Percentiles rank a stretch among this genome's conserved stretches.
These are phyloP conservation scores for Penicillium herquei DNA, from an alignment of 495 filamentous ascomycete genomes.

Conservation along the genomic window DNA sequence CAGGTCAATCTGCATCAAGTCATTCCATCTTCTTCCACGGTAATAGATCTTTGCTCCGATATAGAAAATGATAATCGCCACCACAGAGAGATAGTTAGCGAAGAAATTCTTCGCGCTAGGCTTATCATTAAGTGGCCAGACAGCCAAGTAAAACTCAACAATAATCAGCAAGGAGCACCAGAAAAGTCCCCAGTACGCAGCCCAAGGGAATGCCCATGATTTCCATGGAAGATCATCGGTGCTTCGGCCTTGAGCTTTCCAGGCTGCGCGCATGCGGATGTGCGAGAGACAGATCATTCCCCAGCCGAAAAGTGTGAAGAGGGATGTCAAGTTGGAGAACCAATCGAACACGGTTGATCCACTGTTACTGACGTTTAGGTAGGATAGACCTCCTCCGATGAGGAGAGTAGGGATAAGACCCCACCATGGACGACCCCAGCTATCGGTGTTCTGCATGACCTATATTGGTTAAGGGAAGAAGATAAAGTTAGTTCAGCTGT, in stretches of 20 bases:
- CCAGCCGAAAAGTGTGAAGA: constrained; percentile 57
- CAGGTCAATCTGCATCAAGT: constrained; percentile 28
- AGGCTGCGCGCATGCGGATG: constrained; percentile 60
- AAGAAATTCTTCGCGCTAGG: constrained; percentile 26
- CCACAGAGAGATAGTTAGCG: constrained; percentile 26
- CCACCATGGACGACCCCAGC: neutral
- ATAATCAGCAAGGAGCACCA: constrained; percentile 28
- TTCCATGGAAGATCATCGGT: constrained; percentile 68
- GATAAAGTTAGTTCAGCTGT: neutral
- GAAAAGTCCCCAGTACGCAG: constrained; percentile 22
- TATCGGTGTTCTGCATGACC: constrained; percentile 2
- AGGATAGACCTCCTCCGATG: constrained; percentile 45
- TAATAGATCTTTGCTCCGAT: constrained; percentile 20
- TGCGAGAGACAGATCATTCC: constrained; percentile 55
- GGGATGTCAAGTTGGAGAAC: constrained; percentile 54
- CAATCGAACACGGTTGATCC: constrained; percentile 56
- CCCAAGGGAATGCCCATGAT: constrained; percentile 33
- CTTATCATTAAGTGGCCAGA: constrained; percentile 21
- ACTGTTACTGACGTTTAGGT: constrained; percentile 48
- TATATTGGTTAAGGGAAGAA: neutral
- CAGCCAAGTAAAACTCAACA: constrained; percentile 27
- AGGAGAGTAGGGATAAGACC: constrained; percentile 42
- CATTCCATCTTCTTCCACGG: constrained; percentile 30
- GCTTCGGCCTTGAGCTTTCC: constrained; percentile 58
- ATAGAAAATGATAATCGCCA: constrained; percentile 25